phyloP scores from a whole-genome alignment of 2,329 filamentous ascomycete genomes.

The Fusarium brachygibbosum region DNA sequence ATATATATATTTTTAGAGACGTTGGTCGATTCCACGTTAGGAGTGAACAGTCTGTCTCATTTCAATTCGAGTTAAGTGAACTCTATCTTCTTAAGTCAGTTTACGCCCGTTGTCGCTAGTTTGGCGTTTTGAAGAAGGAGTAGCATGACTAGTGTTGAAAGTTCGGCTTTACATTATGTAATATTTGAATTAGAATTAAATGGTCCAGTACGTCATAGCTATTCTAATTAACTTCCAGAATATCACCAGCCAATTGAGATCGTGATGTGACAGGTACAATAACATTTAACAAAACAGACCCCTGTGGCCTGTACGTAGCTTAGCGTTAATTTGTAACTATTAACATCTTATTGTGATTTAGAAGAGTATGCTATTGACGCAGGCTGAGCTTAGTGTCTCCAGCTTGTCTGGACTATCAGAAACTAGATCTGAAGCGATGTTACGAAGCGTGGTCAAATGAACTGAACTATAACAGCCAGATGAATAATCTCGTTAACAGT shows the following conservation, averaged over 20 bases:
- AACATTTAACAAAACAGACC: too few relatives aligned
- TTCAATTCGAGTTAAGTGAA: not conserved
- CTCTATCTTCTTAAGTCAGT: not conserved
- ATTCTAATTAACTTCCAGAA: too few relatives aligned
- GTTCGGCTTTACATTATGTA: not conserved
- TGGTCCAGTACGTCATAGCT: too few relatives aligned
- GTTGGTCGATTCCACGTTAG: not conserved
- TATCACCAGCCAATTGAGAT: too few relatives aligned
- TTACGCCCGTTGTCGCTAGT: not conserved
- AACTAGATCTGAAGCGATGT: not conserved
- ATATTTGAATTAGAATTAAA: too few relatives aligned
- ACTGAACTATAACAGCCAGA: too few relatives aligned
- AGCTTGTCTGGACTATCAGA: not conserved
- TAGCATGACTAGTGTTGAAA: not conserved
- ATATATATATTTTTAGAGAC: conserved; percentile 10
- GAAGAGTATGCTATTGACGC: not conserved
- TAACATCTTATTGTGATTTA: not conserved
- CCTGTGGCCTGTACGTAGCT: not conserved
- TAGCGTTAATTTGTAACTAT: not conserved
- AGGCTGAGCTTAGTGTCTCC: not conserved
- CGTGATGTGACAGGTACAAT: too few relatives aligned
- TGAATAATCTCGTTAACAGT: not conserved
- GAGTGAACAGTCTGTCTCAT: not conserved
- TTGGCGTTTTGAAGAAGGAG: not conserved
- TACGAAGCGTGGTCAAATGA: not conserved